Base-by-base conservation (phyloP, 1,284 basidiomycete species). In the Leccinum holopus region DNA sequence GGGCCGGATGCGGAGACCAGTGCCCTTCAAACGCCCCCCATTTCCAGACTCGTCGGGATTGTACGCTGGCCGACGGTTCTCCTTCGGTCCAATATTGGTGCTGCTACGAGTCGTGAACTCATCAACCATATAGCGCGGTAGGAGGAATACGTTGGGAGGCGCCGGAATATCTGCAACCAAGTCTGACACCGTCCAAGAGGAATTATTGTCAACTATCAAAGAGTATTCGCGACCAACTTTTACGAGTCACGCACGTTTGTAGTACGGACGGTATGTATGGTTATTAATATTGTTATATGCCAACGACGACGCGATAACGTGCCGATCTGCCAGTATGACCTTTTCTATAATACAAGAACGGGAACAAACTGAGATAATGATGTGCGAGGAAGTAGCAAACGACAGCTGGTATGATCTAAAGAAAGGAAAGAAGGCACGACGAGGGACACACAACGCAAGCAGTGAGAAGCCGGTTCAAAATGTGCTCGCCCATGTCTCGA, bases 401-500 rank as follows among this genome's bases (percentile, higher is more conserved):
- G 68, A 68, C 63, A 63, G 35, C 57, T 67, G 65, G 68, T 68
- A 70, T 69, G 61, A 66, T 66, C 63, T 65, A 67, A 67, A 59
- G 65, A 61, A 63, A 57, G 55, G 55, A 64, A 65, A 64, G 64
- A 41, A 54, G 65, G 58, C 58, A 55, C 21, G 32, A 65, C 47
- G 58, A 44, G 16, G 57, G 54, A 64, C 55, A 55, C 57, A 63
- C 54, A 52, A 64, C 51, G 21, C 28, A 65, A 67, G 59, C 55
- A 67, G 33, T 60, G 55, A 67, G 66, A 61, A 70, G 57, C 65
- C 64, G 58, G 67, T 62, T 76, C 72, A 87, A 74, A 87, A 82
- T 32, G 83, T 85, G 70, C 76, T 83, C 39, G 87, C 85, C 87
- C 87, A 88, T 53, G 79, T 81, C 70, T 86, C 82, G 59, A 88